Conservation (phyloP, 441 rosid genomes). For the Omphalea diandra region DNA sequence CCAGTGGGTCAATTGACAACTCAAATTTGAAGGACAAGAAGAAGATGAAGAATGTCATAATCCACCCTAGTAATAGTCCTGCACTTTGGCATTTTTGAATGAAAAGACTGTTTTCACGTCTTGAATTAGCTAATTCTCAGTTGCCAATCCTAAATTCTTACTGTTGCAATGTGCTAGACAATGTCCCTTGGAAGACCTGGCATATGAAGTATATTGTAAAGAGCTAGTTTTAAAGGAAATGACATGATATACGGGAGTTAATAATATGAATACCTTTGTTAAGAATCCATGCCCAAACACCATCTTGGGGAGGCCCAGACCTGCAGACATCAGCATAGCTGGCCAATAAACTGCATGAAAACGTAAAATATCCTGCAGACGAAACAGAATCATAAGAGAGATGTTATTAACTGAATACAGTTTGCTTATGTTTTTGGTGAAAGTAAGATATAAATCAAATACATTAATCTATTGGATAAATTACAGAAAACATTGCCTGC, state of each 20-base stretch:
- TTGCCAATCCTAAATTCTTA: not conserved
- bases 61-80: too few relatives aligned
- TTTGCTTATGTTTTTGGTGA: not conserved
- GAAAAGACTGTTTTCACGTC: not conserved
- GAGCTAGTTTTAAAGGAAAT: not conserved
- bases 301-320: slow-evolving; percentile 70
- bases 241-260: slow-evolving; percentile 1
- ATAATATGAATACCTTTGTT: slow-evolving; percentile 61
- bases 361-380: slow-evolving; percentile 90
- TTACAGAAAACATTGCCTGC: too few relatives aligned
- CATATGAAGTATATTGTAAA: not conserved
- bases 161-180: not conserved
- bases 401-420: not conserved
- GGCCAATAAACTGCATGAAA: slow-evolving; percentile 99
- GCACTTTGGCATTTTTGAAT: not conserved
- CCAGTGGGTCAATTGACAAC: too few relatives aligned
- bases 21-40: not conserved
- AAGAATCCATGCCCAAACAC: slow-evolving; percentile 97
- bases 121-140: not conserved
- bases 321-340: slow-evolving; percentile 97
- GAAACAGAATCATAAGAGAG: not conserved
- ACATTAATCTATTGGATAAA: too few relatives aligned
- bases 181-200: slow-evolving; percentile 1
- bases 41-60: not conserved
- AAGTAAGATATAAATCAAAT: too few relatives aligned